phyloP scores from a whole-genome alignment of 164 flowering plant genomes.

The Stephania cephalantha region DNA sequence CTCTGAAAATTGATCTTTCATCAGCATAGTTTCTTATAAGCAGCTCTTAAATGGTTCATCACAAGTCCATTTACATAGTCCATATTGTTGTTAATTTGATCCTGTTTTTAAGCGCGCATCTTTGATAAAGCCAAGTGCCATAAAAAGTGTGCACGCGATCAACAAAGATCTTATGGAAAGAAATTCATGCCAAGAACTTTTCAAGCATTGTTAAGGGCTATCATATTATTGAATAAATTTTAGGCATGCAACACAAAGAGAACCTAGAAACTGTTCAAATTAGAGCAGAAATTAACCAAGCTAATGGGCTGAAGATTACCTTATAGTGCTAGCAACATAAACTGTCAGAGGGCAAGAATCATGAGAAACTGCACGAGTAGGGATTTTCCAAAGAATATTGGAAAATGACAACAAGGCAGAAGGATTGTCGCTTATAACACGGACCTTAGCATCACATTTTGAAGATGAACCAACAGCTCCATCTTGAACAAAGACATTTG shows the following conservation, averaged over 20 bases:
- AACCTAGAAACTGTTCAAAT: background rate
- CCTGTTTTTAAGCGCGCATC: too few species aligned
- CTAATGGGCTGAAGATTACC: conserved; percentile 20
- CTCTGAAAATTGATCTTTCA: too few species aligned
- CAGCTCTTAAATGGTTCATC: too few species aligned
- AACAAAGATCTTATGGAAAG: background rate
- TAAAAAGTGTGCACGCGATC: background rate
- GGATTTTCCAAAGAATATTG: conserved; percentile 36
- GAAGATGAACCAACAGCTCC: conserved; percentile 47
- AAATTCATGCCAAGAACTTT: background rate
- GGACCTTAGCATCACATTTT: conserved; percentile 44
- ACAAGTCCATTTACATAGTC: too few species aligned
- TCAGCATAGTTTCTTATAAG: too few species aligned
- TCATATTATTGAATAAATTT: background rate
- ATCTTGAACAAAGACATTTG: conserved; percentile 48
- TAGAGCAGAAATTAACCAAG: background rate
- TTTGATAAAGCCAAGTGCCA: background rate
- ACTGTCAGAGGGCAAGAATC: conserved; percentile 52
- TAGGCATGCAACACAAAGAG: background rate
- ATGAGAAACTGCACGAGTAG: conserved; percentile 53
- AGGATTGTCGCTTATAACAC: conserved; percentile 48
- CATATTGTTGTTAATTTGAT: too few species aligned
- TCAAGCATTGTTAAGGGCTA: background rate
- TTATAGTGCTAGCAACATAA: conserved; percentile 41
- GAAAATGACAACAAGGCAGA: conserved; percentile 39